Conservation (phyloP, 2,329 filamentous ascomycete species). For the Alternaria ventricosa region DNA sequence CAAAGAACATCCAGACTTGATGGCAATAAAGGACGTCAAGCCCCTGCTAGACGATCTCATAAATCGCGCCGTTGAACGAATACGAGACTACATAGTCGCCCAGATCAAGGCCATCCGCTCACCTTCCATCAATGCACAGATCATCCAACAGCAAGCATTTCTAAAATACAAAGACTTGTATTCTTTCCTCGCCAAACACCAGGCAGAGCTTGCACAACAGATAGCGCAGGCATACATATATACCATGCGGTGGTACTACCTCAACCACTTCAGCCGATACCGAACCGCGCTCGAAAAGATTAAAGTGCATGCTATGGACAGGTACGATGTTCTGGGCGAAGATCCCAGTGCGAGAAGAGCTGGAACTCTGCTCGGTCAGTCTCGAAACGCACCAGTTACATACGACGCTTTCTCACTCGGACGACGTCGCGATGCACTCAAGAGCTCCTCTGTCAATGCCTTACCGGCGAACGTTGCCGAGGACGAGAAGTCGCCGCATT, state of each 20-base stretch:
- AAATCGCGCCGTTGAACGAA: conserved; percentile 88
- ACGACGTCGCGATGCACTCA: conserved; percentile 81
- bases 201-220: conserved; percentile 83
- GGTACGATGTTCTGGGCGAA: conserved; percentile 80
- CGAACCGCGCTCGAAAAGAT: conserved; percentile 82
- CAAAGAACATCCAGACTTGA: conserved; percentile 65
- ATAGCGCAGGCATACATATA: conserved; percentile 95
- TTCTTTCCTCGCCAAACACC: conserved; percentile 81
- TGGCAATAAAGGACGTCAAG: conserved; percentile 81
- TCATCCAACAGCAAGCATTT: conserved; percentile 93
- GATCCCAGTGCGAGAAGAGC: conserved; percentile 73
- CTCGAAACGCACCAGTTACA: conserved; percentile 58
- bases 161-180: conserved; percentile 88
- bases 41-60: conserved; percentile 85
- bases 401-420: conserved; percentile 92
- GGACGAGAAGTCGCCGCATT: conserved; percentile 84
- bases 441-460: conserved; percentile 73
- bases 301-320: conserved; percentile 82
- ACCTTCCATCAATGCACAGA: conserved; percentile 95
- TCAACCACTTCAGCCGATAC: conserved; percentile 89
- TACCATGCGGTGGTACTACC: conserved; percentile 98
- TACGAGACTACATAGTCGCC: conserved; percentile 90
- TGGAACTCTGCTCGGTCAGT: conserved; percentile 47
- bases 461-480: conserved; percentile 89
- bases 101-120: conserved; percentile 94